These are phyloP conservation scores for Aurantiochytrium sp. DNA, from an alignment of 108 stramenopile species.

Conservation along the genomic window DNA sequence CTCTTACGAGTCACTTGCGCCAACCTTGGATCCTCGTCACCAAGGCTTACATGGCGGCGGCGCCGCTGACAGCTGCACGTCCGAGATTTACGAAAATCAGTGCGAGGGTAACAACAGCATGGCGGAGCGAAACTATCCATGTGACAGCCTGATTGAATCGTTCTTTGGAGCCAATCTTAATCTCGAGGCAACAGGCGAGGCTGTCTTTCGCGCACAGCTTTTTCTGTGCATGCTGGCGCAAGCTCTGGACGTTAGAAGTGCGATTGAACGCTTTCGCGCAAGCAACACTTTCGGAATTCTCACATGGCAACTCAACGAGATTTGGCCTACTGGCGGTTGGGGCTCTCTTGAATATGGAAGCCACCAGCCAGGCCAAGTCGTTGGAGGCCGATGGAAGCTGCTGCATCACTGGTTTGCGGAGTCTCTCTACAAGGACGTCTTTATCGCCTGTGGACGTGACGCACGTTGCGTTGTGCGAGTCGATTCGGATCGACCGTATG, in stretches of 20 bases:
- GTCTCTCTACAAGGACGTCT: conserved; percentile 38
- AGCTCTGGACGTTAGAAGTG: conserved; percentile 48
- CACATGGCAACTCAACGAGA: conserved; percentile 60
- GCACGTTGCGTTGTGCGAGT: neutral
- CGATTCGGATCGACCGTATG: neutral
- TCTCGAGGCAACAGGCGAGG: conserved; percentile 25
- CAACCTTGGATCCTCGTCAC: conserved; percentile 19
- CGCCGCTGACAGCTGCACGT: conserved; percentile 31
- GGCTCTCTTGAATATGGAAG: conserved; percentile 48
- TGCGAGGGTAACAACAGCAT: conserved; percentile 49
- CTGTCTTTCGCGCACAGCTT: conserved; percentile 39
- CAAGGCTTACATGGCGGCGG: conserved; percentile 48
- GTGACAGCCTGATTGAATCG: conserved; percentile 40
- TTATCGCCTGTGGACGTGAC: conserved; percentile 41
- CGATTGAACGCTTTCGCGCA: conserved; percentile 35
- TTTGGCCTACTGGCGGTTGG: conserved; percentile 62
- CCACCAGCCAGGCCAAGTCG: conserved; percentile 18
- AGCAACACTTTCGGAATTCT: conserved; percentile 42
- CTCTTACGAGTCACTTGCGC: conserved; percentile 53
- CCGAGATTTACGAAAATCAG: conserved; percentile 30
- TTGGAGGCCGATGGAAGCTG: conserved; percentile 56
- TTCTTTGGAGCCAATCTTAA: conserved; percentile 32
- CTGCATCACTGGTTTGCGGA: conserved; percentile 33
- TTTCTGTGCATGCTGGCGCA: conserved; percentile 52
- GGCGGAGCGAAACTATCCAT: conserved; percentile 57